Evolutionary conservation across 176 grass and related monocot genomes (phyloP), one percentile per base, ranked within the genome.

Genomic region (Phyllostachys edulis): DNA sequence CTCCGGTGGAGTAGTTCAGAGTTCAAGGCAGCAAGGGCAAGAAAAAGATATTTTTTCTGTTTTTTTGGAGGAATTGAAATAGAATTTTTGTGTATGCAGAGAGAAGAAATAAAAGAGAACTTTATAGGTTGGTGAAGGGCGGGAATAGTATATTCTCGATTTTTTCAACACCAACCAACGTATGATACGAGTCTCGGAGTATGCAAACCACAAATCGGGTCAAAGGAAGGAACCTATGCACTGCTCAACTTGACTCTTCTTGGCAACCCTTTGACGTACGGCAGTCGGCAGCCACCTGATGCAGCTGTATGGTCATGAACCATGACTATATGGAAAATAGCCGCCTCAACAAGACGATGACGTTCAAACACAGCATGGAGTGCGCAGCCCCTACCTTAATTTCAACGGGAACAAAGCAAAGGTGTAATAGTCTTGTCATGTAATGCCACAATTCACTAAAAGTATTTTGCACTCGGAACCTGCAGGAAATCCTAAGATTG

Each of bases 71-170:
- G 29, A 72, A 60, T 8, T 20, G 16, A 61, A 24, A 40, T n/a
- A 46, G 12, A 49, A 21, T 26, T 62, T 37, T 44, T 9, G 37
- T 20, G 21, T 26, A 45, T 26, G 24, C 16, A 36, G 0, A 41
- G 27, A 64, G 29, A 41, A 49, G 5, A 24, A 24, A n/a, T 20
- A 5, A 24, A 39, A 10, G 1, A n/a, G 2, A 27, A 27, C 39
- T 15, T 74, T 17, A 67, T 74, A 67, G 16, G 87, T 84, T 74
- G 38, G 56, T 65, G 37, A 46, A 18, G 16, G 73, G 57, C 74
- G 74, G 87, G 1, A 9, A 45, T 57, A 36, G 24, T 6, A 68
- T 29, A 89, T 68, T 55, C 47, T 68, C 32, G 55, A 12, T 12
- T 3, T 80, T 47, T 34, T 38, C 21, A 5, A 47, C 39, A 56